Conservation (phyloP, 1,139 yeast genomes). For the Yamadazyma sp. region DNA sequence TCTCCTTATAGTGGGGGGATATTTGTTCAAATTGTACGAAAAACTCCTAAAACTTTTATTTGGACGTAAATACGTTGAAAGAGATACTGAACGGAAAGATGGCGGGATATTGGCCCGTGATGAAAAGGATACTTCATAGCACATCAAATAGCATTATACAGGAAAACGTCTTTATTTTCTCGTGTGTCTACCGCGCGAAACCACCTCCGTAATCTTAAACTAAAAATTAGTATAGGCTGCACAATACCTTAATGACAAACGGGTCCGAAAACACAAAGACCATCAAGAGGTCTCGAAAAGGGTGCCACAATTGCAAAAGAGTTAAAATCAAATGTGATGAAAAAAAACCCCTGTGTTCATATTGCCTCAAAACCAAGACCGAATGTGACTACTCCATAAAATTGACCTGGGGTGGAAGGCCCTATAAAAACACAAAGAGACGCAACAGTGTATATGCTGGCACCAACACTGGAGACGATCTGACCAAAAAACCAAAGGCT, state of each 20-base stretch:
- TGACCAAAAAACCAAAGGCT: background rate
- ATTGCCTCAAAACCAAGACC: conserved; percentile 50
- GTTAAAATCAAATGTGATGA: conserved; percentile 78
- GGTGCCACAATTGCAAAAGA: conserved; percentile 70
- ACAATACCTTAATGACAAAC: too few species aligned
- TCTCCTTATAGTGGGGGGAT: conserved; percentile 53
- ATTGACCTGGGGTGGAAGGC: conserved; percentile 79
- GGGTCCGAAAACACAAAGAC: conserved; percentile 1
- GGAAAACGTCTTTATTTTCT: too few species aligned
- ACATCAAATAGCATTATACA: too few species aligned
- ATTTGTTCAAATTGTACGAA: conserved; percentile 49
- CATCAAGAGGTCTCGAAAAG: conserved; percentile 31
- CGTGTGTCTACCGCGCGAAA: too few species aligned
- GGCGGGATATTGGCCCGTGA: conserved; percentile 33
- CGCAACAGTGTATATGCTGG: conserved; percentile 19
- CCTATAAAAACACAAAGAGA: conserved; percentile 47
- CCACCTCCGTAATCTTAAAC: too few species aligned
- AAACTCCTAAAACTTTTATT: conserved; percentile 40
- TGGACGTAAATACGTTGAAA: conserved; percentile 52
- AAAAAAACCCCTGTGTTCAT: conserved; percentile 58
- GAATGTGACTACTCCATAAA: conserved; percentile 66
- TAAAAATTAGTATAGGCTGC: too few species aligned
- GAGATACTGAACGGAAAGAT: conserved; percentile 54
- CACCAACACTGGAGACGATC: background rate
- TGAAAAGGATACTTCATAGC: background rate